Percentiles rank a stretch among this genome's conserved stretches.
Conservation (phyloP, 306 rosid genomes). For the Vigna nakashimae region DNA sequence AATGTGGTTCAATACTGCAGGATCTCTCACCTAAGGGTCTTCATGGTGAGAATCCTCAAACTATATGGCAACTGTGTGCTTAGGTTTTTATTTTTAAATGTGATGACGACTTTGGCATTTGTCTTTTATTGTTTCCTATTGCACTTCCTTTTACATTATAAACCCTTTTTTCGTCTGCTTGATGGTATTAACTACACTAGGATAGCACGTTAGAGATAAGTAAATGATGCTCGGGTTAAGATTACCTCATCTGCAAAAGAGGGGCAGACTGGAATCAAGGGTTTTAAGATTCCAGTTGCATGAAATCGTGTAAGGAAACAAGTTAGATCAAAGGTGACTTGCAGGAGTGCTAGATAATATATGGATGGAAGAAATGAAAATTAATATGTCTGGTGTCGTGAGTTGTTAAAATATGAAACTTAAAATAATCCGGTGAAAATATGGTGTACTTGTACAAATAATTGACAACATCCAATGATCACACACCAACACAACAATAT, state of each 20-base stretch:
- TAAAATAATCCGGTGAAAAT: background rate
- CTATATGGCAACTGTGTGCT: constrained; percentile 18
- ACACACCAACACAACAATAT: background rate
- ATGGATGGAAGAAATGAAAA: background rate
- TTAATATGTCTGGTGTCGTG: background rate
- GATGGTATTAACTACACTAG: background rate
- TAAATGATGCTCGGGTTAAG: background rate
- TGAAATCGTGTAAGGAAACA: constrained; percentile 28
- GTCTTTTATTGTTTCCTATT: background rate
- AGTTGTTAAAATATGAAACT: background rate
- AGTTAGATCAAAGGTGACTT: constrained; percentile 2
- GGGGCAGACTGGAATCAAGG: constrained; percentile 7
- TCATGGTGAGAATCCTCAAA: constrained; percentile 72
- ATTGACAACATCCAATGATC: background rate
- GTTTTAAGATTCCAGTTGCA: constrained; percentile 22
- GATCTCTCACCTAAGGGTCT: constrained; percentile 92
- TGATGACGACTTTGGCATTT: background rate
- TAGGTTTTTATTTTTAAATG: constrained; percentile 14
- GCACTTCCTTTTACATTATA: background rate
- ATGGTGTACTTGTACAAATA: background rate
- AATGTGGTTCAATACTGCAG: constrained; percentile 87
- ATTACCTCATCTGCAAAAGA: background rate
- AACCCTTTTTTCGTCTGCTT: constrained; percentile 1
- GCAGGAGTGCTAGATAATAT: constrained; percentile 7
- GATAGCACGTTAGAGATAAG: constrained; percentile 9